These are phyloP conservation scores for Euphorbia celastroides DNA, from an alignment of 441 rosid genomes.

Conservation along the genomic window DNA sequence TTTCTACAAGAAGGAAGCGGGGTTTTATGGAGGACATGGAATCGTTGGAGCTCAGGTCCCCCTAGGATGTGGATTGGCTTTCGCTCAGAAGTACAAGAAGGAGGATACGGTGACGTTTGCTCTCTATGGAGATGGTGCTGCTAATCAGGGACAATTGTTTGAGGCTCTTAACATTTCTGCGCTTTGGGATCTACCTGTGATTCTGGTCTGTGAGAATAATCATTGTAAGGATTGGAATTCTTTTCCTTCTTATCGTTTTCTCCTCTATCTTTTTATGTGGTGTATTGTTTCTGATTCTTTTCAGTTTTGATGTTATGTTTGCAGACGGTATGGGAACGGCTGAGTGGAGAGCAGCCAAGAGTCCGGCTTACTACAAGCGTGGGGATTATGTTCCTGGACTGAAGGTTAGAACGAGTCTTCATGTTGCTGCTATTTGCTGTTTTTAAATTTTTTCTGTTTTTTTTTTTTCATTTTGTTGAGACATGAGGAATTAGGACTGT, in stretches of 20 bases:
- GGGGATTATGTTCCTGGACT: slow-evolving; percentile 96
- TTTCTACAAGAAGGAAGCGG: slow-evolving; percentile 82
- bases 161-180: slow-evolving; percentile 94
- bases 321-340: slow-evolving; percentile 99
- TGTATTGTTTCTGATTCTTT: slow-evolving; percentile 11
- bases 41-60: slow-evolving; percentile 98
- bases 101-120: slow-evolving; percentile 79
- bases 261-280: neutral
- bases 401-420: slow-evolving; percentile 51
- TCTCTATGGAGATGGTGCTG: slow-evolving; percentile 94
- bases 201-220: slow-evolving; percentile 96
- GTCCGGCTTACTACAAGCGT: slow-evolving; percentile 86
- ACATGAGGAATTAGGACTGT: neutral
- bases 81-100: slow-evolving; percentile 87
- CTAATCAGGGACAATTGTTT: slow-evolving; percentile 95
- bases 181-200: slow-evolving; percentile 91
- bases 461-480: neutral
- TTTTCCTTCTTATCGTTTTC: slow-evolving; percentile 11
- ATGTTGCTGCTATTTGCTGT: no score
- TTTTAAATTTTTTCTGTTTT: no score
- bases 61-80: slow-evolving; percentile 89
- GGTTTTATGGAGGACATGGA: slow-evolving; percentile 93
- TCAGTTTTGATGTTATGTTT: slow-evolving; percentile 12
- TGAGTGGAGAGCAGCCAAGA: slow-evolving; percentile 96
- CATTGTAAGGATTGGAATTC: slow-evolving; percentile 51